phyloP scores from a whole-genome alignment of 495 filamentous ascomycete genomes.

The Penicillium goetzii region DNA sequence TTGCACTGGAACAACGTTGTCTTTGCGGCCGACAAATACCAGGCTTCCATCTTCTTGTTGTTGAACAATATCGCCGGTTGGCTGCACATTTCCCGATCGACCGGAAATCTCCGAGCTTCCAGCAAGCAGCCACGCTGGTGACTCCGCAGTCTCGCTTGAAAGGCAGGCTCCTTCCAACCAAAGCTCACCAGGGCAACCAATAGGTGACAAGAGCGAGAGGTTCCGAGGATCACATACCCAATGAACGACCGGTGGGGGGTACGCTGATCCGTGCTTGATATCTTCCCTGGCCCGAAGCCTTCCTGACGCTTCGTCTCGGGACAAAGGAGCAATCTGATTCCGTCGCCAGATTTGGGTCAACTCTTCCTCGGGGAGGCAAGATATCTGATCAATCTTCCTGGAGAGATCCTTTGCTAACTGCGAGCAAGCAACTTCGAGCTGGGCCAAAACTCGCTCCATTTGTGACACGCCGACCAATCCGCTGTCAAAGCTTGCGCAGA shows the following conservation, averaged over 20 bases:
- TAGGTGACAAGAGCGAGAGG: constrained; percentile 34
- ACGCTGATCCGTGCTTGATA: constrained; percentile 33
- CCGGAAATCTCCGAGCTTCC: constrained; percentile 36
- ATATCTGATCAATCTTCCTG: constrained; percentile 37
- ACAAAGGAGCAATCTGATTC: constrained; percentile 39
- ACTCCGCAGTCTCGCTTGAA: constrained; percentile 29
- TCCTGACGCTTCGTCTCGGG: constrained; percentile 28
- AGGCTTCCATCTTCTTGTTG: constrained; percentile 35
- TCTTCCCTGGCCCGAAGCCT: constrained; percentile 33
- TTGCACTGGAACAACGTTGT: constrained; percentile 34
- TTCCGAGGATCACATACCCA: constrained; percentile 44
- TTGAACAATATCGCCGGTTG: constrained; percentile 42
- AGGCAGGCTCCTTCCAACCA: constrained; percentile 37
- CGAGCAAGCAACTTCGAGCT: constrained; percentile 42
- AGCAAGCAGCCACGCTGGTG: constrained; percentile 40
- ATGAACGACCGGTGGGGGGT: constrained; percentile 34
- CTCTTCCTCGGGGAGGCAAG: constrained; percentile 41
- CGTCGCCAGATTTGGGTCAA: constrained; percentile 44
- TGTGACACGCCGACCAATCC: constrained; percentile 41
- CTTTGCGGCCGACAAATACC: constrained; percentile 38
- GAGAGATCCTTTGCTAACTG: constrained; percentile 34
- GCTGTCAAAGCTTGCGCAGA: constrained; percentile 67
- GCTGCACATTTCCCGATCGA: constrained; percentile 31
- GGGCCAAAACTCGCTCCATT: constrained; percentile 48
- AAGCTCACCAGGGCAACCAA: constrained; percentile 40